Conservation (phyloP, 768 basidiomycete genomes). For the Pleurotus djamor region DNA sequence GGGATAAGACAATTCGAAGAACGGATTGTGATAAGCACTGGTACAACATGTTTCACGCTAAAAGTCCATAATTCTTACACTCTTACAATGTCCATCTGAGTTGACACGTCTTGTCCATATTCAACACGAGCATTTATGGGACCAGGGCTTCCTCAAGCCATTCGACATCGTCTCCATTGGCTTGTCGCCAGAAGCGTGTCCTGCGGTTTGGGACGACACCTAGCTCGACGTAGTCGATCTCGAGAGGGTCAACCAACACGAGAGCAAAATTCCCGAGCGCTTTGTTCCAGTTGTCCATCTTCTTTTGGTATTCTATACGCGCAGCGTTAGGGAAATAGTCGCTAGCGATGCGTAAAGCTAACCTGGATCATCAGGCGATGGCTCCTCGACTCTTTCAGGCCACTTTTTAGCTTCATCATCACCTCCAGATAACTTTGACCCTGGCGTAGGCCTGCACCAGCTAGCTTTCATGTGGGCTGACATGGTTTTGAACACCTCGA, state of each 20-base stretch:
- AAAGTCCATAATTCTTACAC: slow-evolving; percentile 5
- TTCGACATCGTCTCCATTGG: slow-evolving; percentile 22
- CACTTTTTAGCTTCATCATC: slow-evolving; percentile 60
- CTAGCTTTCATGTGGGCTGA: slow-evolving; percentile 62
- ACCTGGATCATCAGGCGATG: slow-evolving; percentile 19
- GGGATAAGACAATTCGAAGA: no score
- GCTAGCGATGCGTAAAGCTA: not conserved
- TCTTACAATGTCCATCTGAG: not conserved
- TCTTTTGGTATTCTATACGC: slow-evolving; percentile 35
- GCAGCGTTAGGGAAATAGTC: not conserved
- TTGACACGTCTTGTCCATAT: not conserved
- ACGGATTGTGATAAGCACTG: no score
- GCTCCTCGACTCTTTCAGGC: slow-evolving; percentile 54
- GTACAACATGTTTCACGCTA: no score
- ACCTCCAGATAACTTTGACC: slow-evolving; percentile 45
- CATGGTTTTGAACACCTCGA: slow-evolving; percentile 58
- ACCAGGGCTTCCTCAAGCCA: slow-evolving; percentile 68
- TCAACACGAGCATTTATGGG: slow-evolving; percentile 56
- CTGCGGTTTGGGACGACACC: slow-evolving; percentile 55
- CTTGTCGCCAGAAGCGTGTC: slow-evolving; percentile 44
- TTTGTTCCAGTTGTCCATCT: slow-evolving; percentile 41
- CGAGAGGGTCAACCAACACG: slow-evolving; percentile 65
- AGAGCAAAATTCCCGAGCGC: slow-evolving; percentile 72
- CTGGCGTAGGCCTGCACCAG: slow-evolving; percentile 72
- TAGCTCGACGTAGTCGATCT: slow-evolving; percentile 71